Base-by-base conservation (phyloP, 2,329 filamentous ascomycete genomes). In the Dothideomycetes sp. region DNA sequence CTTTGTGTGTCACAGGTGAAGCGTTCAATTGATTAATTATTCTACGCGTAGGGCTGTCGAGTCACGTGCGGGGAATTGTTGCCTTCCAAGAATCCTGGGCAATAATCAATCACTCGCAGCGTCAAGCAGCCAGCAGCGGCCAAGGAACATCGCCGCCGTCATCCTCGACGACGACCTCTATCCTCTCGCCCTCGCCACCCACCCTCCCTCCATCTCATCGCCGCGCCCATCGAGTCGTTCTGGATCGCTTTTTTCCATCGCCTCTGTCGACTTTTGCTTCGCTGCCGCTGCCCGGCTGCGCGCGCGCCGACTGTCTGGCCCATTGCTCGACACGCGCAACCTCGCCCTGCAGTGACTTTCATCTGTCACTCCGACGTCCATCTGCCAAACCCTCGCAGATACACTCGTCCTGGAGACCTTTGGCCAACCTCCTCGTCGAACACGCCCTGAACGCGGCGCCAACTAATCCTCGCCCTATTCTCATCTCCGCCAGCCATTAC, bases 291-390 rank as follows among this genome's bases (percentile, higher is more conserved):
- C 23, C 37, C 37, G 29, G 22, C 37, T 40, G 37, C 22, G 37
- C 37, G 35, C 35, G 37, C 37, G 37, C 37, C 37, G 37, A 25
- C 20, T 29, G 37, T 32, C 25, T 32, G 37, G 37, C 37, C 37
- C 32, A 24, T 40, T 29, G 37, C 29, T 40, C 37, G 37, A 40
- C 37, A 40, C 37, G 37, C 37, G 37, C 37, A 32, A 13, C 23
- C 20, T 19, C 20, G 37, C 29, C 37, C n/a, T 18, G 29, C 37
- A 40, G n/a, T 22, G n/a, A n/a, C 13, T 17, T 23, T 31, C 23
- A 5, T n/a, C 11, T 17, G 5, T 19, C 20, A 16, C 32, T 33
- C 37, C 22, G 5, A 33, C 16, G 8, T 6, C 36, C 36, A 12
- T 30, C 19, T 31, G 19, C 28, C n/a, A n/a, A n/a, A n/a, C n/a